Evolutionary conservation across 2,329 filamentous ascomycete genomes (phyloP), one percentile per base, ranked within the genome.

Genomic region (Microdochium nivale): DNA sequence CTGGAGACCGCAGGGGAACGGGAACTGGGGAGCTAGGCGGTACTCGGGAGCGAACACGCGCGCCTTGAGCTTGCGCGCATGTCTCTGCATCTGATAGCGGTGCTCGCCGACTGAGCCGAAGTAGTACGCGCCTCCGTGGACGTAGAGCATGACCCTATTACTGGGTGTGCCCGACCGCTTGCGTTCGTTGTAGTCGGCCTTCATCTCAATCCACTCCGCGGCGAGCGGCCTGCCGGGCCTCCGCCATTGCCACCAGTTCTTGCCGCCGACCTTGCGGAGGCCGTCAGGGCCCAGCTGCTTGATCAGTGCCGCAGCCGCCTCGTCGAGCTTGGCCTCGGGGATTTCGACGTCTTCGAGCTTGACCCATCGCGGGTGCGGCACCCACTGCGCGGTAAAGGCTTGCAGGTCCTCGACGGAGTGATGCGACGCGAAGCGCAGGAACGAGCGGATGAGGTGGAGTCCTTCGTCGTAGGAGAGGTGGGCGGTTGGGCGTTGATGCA

Each of bases 171-270:
- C 71, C 1, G 71, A 70, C 62, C 79, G 80, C 65, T 84, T 85
- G 52, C 89, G 81, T 63, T 87, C 83, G 54, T 86, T 75, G 62
- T 88, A 86, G 66, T 97, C 87, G 49, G 83, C 78, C 58, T 82
- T 84, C 91, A 96, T 96, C 75, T 97, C 94, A 58, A 99, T 89
- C 92, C 91, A 97, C 65, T 99, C 92, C 0, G 87, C 90, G 61
- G 83, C 83, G 25, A 96, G 71, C 1, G 83, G 76, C 47, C 71
- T 77, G 25, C 81, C 77, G 3, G 81, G 80, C 51, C 82, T 80
- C 50, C 88, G 80, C 90, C 90, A 96, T 69, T 90, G 81, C 92
- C 92, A 90, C 94, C 94, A 90, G 54, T 84, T 80, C 61, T 80
- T 77, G 2, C 94, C 94, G 40, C 94, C 94, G 46, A 95, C 84